These are phyloP conservation scores for Scedosporium boydii DNA, from an alignment of 2,329 filamentous ascomycete species.

Conservation along the genomic window DNA sequence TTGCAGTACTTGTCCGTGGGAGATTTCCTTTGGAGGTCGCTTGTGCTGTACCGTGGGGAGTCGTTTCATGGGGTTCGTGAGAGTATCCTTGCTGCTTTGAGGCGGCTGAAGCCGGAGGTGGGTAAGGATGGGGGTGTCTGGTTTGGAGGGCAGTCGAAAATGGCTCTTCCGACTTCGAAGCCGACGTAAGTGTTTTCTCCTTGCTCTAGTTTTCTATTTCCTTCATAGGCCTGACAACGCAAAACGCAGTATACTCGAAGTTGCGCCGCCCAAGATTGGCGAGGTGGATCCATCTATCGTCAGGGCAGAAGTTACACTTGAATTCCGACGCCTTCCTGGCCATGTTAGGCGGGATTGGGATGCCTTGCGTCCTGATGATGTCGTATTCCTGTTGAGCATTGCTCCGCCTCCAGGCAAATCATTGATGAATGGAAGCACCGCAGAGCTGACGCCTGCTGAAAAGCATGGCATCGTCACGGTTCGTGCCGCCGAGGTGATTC, in stretches of 20 bases:
- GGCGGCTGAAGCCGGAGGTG: constrained; percentile 63
- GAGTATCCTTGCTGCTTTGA: constrained; percentile 76
- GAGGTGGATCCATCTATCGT: constrained; percentile 75
- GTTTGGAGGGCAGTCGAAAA: constrained; percentile 81
- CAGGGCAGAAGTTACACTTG: constrained; percentile 74
- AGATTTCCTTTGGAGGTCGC: constrained; percentile 93
- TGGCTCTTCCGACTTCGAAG: constrained; percentile 81
- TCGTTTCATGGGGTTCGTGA: constrained; percentile 90
- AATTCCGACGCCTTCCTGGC: constrained; percentile 70
- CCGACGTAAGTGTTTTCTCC: constrained; percentile 42
- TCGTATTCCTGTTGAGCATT: constrained; percentile 77
- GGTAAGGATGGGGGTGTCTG: constrained; percentile 54
- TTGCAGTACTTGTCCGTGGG: constrained; percentile 90
- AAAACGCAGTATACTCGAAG: constrained; percentile 59
- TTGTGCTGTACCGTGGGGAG: constrained; percentile 81
- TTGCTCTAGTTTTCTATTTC: background rate
- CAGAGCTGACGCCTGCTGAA: constrained; percentile 39
- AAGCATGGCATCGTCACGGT: constrained; percentile 60
- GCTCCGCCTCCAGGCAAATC: constrained; percentile 47
- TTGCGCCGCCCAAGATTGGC: constrained; percentile 73
- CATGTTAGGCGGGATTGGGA: constrained; percentile 83
- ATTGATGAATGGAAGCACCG: constrained; percentile 40
- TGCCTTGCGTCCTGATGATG: constrained; percentile 72
- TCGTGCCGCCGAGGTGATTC: constrained; percentile 75
- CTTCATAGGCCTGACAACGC: constrained; percentile 5